phyloP scores from a whole-genome alignment of 352 stramenopile species.

The Elongisporangium undulatum region DNA sequence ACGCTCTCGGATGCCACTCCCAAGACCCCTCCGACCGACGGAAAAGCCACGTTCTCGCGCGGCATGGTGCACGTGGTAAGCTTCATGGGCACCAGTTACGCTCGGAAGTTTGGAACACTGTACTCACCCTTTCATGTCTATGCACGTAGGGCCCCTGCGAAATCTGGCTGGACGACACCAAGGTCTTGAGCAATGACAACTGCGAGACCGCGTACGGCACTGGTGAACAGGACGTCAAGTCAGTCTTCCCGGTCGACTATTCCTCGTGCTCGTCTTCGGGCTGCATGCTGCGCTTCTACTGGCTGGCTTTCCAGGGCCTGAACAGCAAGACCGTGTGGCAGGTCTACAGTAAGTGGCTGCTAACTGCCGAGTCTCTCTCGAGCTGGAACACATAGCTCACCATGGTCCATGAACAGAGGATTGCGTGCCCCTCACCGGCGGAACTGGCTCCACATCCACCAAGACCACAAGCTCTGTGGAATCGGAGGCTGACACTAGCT shows the following conservation, averaged over 20 bases:
- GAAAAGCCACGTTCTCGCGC: conserved; percentile 28
- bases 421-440: conserved; percentile 25
- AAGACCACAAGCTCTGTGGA: not conserved
- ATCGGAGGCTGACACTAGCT: no score
- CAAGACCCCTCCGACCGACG: conserved; percentile 27
- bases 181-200: conserved; percentile 23
- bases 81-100: no score
- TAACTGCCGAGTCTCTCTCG: not conserved
- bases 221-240: conserved; percentile 31
- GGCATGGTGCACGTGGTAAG: conserved; percentile 17
- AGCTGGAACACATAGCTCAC: conserved; percentile 1
- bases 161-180: conserved; percentile 35
- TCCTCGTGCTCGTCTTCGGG: conserved; percentile 20
- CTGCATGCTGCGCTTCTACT: conserved; percentile 40
- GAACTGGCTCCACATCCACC: conserved; percentile 11
- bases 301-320: conserved; percentile 31
- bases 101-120: not conserved
- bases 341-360: conserved; percentile 28
- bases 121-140: not conserved
- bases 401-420: conserved; percentile 16
- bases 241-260: conserved; percentile 35
- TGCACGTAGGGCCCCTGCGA: conserved; percentile 20
- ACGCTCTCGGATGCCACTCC: conserved; percentile 22
- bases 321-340: conserved; percentile 34
- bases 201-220: conserved; percentile 26